Base-by-base conservation (phyloP, 2,329 filamentous ascomycete species). In the Phialophora verrucosa region DNA sequence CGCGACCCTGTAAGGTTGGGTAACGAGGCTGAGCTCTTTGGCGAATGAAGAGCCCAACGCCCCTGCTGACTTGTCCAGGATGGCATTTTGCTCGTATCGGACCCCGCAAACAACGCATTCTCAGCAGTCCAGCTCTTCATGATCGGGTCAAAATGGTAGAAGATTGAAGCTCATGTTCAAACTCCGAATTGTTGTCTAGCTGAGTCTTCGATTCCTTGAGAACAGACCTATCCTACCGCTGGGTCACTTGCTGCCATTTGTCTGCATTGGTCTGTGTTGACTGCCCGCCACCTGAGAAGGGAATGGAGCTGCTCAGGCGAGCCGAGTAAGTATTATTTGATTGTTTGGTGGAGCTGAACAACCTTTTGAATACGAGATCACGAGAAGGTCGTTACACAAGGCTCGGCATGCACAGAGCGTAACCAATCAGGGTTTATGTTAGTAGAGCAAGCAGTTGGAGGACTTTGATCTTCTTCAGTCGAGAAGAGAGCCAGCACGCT, bases 281-380 rank as follows among this genome's bases (percentile, higher is more conserved):
- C 2, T 29, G 10, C 20, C 23, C 23, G 27, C 14, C 17, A 4
- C 4, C 11, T 23, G 27, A 27, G 4, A 6, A 14, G 11, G 12
- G 1, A 25, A 53, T 4, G 23, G 20, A 17, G n/a, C 14, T 29
- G 27, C 23, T 53, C 20, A 25, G 8, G 49, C 20, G 23, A 23
- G 49, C 23, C 20, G 11, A 27, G 49, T 6, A 31, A 6, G 7
- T 7, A 5, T 29, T 12, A 4, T 53, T 25, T 6, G 49, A 27
- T 12, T 12, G 49, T 11, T 25, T 25, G 20, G 10, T 29, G 27
- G 27, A 53, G 23, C 49, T 53, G 49, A 53, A 25, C 14, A 42
- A 63, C 49, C 49, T 14, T 27, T 20, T 25, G 49, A n/a, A 53
- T 14, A 53, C 49, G 49, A 53, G 23, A 27, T 5, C 49, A 27